Base-by-base conservation (phyloP, 305 asterid species). In the Striga hermonthica region DNA sequence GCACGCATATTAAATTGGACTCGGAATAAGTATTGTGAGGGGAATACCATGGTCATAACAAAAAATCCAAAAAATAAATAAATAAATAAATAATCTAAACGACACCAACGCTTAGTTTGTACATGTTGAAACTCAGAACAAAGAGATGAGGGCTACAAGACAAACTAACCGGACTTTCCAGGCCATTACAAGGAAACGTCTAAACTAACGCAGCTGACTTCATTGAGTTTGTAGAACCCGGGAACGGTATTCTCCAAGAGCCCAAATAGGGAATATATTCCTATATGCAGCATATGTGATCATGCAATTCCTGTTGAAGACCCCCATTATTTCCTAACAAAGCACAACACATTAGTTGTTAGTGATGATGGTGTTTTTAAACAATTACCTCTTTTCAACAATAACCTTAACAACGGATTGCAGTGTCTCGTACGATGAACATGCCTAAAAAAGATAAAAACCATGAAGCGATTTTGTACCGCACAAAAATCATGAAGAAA, bases 291-390 rank as follows among this genome's bases (percentile, higher is more conserved):
- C 83, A 63, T 81, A 83, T 37, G 82, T 79, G 68, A 81, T 77
- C 89, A 79, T 83, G 72, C 86, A 83, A 43, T 83, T 81, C 71
- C 60, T 76, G 68, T 81, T 83, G 79, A 81, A 83, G 16, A 81
- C 89, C 57, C 89, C 89, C 84, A 79, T 79, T 13, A 81, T 83
- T 74, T 83, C 86, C 89, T 83, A 83, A 48, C 63, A 72, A 64
- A 36, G 9, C 14, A 0, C 14, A 57, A 66, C 6, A 41, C 4
- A 2, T 37, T 31, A 43, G 13, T n/a, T 15, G 43, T 72, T 31
- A 62, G 54, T 28, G 43, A 43, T 11, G 9, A 49, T 6, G 48
- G 35, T 48, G 6, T 48, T 8, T 11, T 22, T 35, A 10, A 50
- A 50, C 11, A 5, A 31, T 41, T 13, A 22, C 62, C 7, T 40